Conservation (phyloP, 1,284 basidiomycete genomes). For the Vanrija pseudolonga region DNA sequence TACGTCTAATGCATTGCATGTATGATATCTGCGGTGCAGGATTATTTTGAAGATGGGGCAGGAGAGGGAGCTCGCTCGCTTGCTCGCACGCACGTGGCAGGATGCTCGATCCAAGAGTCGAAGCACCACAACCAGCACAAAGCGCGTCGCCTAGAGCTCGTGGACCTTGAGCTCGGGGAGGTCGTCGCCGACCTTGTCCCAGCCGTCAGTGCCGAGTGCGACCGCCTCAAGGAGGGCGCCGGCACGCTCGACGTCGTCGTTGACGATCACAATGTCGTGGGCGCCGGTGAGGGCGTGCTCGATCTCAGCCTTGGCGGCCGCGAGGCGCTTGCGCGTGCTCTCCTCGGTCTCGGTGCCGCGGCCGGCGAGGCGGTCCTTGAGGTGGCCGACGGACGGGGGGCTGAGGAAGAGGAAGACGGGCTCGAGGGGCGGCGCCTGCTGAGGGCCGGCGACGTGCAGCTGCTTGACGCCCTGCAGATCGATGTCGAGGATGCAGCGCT, state of each 20-base stretch:
- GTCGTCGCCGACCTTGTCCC: slow-evolving; percentile 40
- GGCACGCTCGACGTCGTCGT: slow-evolving; percentile 82
- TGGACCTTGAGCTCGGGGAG: slow-evolving; percentile 40
- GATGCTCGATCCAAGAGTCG: background rate
- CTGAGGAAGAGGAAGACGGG: slow-evolving; percentile 92
- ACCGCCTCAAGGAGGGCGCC: slow-evolving; percentile 64
- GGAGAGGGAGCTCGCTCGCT: background rate
- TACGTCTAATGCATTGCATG: slow-evolving; percentile 1
- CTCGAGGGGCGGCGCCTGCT: slow-evolving; percentile 61
- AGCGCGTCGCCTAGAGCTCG: slow-evolving; percentile 19
- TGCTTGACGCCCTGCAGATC: slow-evolving; percentile 93
- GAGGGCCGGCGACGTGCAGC: slow-evolving; percentile 63
- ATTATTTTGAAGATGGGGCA: background rate
- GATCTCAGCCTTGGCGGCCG: slow-evolving; percentile 77
- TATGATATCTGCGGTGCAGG: background rate
- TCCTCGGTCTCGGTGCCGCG: slow-evolving; percentile 83
- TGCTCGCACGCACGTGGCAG: background rate
- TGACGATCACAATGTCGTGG: slow-evolving; percentile 84
- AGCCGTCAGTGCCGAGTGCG: slow-evolving; percentile 60
- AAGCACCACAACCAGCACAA: background rate
- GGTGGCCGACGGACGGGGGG: slow-evolving; percentile 69
- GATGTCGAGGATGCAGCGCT: slow-evolving; percentile 89
- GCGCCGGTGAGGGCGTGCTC: slow-evolving; percentile 71
- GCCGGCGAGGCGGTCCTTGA: slow-evolving; percentile 66
- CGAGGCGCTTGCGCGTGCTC: slow-evolving; percentile 70